Percentiles rank a stretch among this genome's conserved stretches.
These are phyloP conservation scores for Lodderomyces margitis DNA, from an alignment of 1,139 yeast species.

Conservation along the genomic window DNA sequence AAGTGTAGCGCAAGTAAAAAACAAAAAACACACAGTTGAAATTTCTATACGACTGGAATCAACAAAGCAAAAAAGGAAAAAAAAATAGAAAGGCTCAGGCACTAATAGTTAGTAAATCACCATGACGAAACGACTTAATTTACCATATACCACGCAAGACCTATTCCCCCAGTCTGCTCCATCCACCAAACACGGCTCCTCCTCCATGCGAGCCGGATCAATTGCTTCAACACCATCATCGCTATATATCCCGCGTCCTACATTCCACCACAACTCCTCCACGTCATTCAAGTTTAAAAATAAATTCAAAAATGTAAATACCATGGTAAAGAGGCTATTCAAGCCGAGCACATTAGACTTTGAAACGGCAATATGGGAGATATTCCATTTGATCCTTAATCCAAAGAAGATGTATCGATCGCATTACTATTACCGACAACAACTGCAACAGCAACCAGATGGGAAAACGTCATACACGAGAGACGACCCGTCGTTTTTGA, in stretches of 20 bases:
- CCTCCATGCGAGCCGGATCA: slow-evolving; percentile 21
- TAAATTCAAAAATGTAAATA: slow-evolving; percentile 20
- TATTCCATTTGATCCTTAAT: slow-evolving; percentile 64
- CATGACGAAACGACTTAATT: slow-evolving; percentile 31
- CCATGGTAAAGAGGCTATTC: slow-evolving; percentile 45
- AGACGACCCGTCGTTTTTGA: slow-evolving; percentile 87
- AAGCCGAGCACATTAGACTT: slow-evolving; percentile 84
- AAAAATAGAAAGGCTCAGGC: too few relatives aligned
- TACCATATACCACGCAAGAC: slow-evolving; percentile 41
- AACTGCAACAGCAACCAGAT: slow-evolving; percentile 16
- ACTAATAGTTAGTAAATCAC: too few relatives aligned
- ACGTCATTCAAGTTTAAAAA: neutral
- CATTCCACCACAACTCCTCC: slow-evolving; percentile 4
- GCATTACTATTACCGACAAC: slow-evolving; percentile 65
- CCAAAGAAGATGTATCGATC: slow-evolving; percentile 84
- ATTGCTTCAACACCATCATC: slow-evolving; percentile 22
- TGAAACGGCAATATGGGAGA: slow-evolving; percentile 93
- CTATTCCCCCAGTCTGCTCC: slow-evolving; percentile 30
- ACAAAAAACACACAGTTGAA: slow-evolving; percentile 2
- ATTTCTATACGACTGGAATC: too few relatives aligned
- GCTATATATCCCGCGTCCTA: slow-evolving; percentile 15
- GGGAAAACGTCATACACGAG: slow-evolving; percentile 60
- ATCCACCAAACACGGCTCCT: slow-evolving; percentile 5
- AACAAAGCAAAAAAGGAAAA: too few relatives aligned
- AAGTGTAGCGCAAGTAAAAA: neutral